phyloP scores from a whole-genome alignment of 306 rosid genomes.

The Parietaria judaica region DNA sequence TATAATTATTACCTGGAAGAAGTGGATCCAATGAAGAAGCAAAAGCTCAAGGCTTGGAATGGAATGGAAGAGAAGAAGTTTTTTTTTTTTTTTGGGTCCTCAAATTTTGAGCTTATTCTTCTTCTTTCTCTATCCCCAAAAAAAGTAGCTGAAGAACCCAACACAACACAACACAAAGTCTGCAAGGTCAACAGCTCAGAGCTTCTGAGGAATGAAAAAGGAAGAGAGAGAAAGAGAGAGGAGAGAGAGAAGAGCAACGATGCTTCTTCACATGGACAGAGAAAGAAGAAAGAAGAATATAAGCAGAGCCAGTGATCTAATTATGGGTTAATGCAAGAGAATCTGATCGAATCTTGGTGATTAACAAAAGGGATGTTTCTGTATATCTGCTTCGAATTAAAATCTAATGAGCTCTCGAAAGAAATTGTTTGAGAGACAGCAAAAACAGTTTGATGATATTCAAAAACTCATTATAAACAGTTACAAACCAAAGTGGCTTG shows the following conservation, averaged over 20 bases:
- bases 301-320: constrained; percentile 23
- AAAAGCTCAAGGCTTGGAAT: constrained; percentile 3
- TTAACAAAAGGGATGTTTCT: constrained; percentile 3
- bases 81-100: constrained; percentile 6
- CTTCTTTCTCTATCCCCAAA: constrained; percentile 6
- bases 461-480: too few species aligned
- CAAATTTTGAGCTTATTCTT: constrained; percentile 31
- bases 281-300: constrained; percentile 21
- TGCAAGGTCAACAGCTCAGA: constrained; percentile 21
- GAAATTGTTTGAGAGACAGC: neutral
- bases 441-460: too few species aligned
- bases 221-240: neutral
- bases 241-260: constrained; percentile 19
- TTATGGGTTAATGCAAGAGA: constrained; percentile 24
- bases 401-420: constrained; percentile 8
- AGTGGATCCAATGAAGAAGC: constrained; percentile 56
- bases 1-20: constrained; percentile 29
- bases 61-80: constrained; percentile 20
- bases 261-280: constrained; percentile 48
- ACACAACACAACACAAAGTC: constrained; percentile 4
- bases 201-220: neutral
- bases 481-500: too few species aligned
- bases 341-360: constrained; percentile 4
- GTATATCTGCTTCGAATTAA: constrained; percentile 24
- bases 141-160: neutral